phyloP scores from a whole-genome alignment of 2,329 filamentous ascomycete genomes.

The Aschersonia sp. region DNA sequence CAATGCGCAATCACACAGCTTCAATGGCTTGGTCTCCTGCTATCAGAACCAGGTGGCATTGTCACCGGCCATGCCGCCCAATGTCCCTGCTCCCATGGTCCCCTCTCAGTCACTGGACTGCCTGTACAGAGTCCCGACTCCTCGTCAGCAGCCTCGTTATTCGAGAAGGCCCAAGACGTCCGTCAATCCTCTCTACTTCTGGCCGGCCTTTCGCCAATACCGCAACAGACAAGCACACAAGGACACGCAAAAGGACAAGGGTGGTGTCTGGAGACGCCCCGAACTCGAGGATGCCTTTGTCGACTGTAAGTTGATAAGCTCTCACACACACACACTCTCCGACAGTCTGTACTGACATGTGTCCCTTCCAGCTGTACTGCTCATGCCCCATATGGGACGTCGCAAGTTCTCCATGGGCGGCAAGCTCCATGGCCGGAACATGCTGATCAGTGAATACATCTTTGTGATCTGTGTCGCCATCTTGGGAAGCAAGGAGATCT shows the following conservation, averaged over 20 bases:
- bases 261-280: slow-evolving; percentile 37
- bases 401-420: slow-evolving; percentile 52
- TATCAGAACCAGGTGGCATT: slow-evolving; percentile 26
- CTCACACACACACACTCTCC: neutral
- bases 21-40: slow-evolving; percentile 27
- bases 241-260: slow-evolving; percentile 42
- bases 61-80: slow-evolving; percentile 29
- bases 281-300: slow-evolving; percentile 52
- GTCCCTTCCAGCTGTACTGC: slow-evolving; percentile 36
- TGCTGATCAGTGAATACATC: slow-evolving; percentile 55
- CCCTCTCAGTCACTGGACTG: slow-evolving; percentile 32
- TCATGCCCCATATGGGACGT: slow-evolving; percentile 52
- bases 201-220: slow-evolving; percentile 50
- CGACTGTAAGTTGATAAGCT: slow-evolving; percentile 35
- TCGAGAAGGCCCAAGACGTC: slow-evolving; percentile 20
- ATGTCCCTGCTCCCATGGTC: slow-evolving; percentile 35
- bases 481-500: slow-evolving; percentile 26
- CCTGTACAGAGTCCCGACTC: slow-evolving; percentile 21
- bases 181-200: slow-evolving; percentile 46
- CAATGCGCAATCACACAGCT: slow-evolving; percentile 32
- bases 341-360: slow-evolving; percentile 7
- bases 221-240: slow-evolving; percentile 50
- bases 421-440: slow-evolving; percentile 52
- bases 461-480: slow-evolving; percentile 26
- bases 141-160: slow-evolving; percentile 20